Evolutionary conservation across 1,284 basidiomycete genomes (phyloP).

Genomic region (Puccinia triticina): DNA sequence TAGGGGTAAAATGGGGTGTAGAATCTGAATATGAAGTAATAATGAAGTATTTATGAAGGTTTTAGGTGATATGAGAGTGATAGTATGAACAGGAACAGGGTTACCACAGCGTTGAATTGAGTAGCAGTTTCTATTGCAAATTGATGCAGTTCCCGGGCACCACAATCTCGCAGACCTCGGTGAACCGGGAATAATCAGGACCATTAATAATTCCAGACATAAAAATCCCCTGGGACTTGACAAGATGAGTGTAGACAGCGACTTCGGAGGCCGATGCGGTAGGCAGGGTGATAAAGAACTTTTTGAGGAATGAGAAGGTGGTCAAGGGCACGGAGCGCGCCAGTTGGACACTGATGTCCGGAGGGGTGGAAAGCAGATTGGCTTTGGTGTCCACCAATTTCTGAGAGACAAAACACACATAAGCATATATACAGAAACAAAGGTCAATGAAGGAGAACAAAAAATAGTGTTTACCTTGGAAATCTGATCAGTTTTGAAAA

Average conservation of each 20-base stretch:
- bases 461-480: too few species aligned
- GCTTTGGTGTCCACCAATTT: constrained; percentile 35
- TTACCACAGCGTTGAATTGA: too few species aligned
- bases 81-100: too few species aligned
- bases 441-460: too few species aligned
- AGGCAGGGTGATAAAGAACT: constrained; percentile 71
- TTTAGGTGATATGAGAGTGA: too few species aligned
- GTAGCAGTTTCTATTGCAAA: constrained; percentile 76
- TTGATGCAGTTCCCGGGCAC: constrained; percentile 74
- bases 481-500: too few species aligned
- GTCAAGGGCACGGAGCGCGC: constrained; percentile 74
- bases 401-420: neutral
- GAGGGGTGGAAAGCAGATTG: constrained; percentile 23
- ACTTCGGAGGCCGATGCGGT: constrained; percentile 62
- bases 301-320: constrained; percentile 81
- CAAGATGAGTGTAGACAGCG: constrained; percentile 74
- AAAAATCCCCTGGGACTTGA: constrained; percentile 79
- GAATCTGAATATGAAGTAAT: too few species aligned
- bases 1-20: too few species aligned
- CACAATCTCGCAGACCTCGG: constrained; percentile 74
- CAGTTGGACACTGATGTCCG: constrained; percentile 71
- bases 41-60: too few species aligned
- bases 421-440: too few species aligned
- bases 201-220: constrained; percentile 78
- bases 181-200: constrained; percentile 72